Percentiles rank a stretch among this genome's conserved stretches.
Conservation (phyloP, 192 early-diverging fungal genomes). For the Backusella liffmaniae region DNA sequence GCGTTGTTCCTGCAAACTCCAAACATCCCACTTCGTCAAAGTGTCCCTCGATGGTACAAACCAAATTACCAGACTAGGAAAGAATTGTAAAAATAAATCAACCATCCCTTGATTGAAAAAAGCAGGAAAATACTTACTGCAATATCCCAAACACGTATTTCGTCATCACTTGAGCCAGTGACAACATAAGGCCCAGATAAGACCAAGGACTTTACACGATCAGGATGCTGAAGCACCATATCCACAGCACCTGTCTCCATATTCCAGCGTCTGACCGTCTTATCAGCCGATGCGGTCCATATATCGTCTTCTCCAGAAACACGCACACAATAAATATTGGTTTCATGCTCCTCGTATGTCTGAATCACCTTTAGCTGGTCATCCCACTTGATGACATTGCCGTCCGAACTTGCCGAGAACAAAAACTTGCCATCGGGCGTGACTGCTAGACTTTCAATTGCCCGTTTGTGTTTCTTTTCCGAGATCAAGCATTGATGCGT, state of each 20-base stretch:
- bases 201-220: slow-evolving; percentile 73
- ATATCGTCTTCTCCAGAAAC: slow-evolving; percentile 57
- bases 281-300: slow-evolving; percentile 94
- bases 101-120: no score
- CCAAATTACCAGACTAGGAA: slow-evolving; percentile 65
- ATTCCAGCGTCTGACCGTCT: slow-evolving; percentile 86
- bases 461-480: slow-evolving; percentile 51
- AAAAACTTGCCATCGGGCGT: slow-evolving; percentile 46
- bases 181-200: slow-evolving; percentile 68
- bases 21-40: slow-evolving; percentile 86
- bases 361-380: slow-evolving; percentile 42
- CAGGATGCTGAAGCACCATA: slow-evolving; percentile 74
- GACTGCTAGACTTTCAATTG: slow-evolving; percentile 53
- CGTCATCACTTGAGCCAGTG: slow-evolving; percentile 85
- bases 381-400: slow-evolving; percentile 66
- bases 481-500: slow-evolving; percentile 48
- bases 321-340: slow-evolving; percentile 69
- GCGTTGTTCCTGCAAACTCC: slow-evolving; percentile 49
- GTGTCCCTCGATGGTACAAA: slow-evolving; percentile 81
- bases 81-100: no score
- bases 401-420: slow-evolving; percentile 67
- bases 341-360: slow-evolving; percentile 70
- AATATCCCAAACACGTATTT: slow-evolving; percentile 84
- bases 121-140: slow-evolving; percentile 52
- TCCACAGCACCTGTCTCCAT: slow-evolving; percentile 70